phyloP scores from a whole-genome alignment of 2,329 filamentous ascomycete species.

The Gaeumannomyces sp. region DNA sequence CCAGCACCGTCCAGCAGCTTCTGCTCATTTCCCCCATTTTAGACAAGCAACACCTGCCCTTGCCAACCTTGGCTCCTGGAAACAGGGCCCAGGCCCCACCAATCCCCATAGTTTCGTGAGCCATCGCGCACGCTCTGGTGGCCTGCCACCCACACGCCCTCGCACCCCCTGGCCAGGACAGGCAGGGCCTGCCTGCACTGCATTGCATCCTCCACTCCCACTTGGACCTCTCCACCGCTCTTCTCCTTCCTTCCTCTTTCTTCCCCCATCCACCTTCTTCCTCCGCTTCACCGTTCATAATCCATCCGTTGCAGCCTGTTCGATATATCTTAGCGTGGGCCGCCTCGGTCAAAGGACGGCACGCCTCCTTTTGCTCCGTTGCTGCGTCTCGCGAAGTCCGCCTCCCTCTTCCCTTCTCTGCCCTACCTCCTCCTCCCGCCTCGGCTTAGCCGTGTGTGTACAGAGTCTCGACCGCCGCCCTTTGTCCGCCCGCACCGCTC shows the following conservation, averaged over 20 bases:
- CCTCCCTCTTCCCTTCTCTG: slow-evolving; percentile 4
- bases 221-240: slow-evolving; percentile 19
- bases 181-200: not conserved
- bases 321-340: slow-evolving; percentile 9
- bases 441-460: not conserved
- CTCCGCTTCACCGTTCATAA: slow-evolving; percentile 13
- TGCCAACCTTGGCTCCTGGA: not conserved
- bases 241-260: slow-evolving; percentile 28
- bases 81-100: not conserved
- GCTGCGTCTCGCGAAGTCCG: slow-evolving; percentile 6
- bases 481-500: slow-evolving; percentile 1
- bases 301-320: slow-evolving; percentile 4
- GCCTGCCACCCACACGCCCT: slow-evolving; percentile 1
- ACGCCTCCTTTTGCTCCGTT: slow-evolving; percentile 12
- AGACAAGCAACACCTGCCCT: not conserved
- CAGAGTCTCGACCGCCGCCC: slow-evolving; percentile 2
- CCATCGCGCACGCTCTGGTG: slow-evolving; percentile 5
- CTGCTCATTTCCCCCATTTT: slow-evolving; percentile 8
- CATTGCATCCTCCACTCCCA: slow-evolving; percentile 7
- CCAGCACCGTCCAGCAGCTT: slow-evolving; percentile 6
- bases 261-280: slow-evolving; percentile 19
- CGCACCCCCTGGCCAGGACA: slow-evolving; percentile 1
- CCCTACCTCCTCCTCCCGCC: not conserved
- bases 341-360: slow-evolving; percentile 11
- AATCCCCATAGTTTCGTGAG: slow-evolving; percentile 3